phyloP scores from a whole-genome alignment of 2,329 filamentous ascomycete genomes.

The Uncinocarpus reesii region DNA sequence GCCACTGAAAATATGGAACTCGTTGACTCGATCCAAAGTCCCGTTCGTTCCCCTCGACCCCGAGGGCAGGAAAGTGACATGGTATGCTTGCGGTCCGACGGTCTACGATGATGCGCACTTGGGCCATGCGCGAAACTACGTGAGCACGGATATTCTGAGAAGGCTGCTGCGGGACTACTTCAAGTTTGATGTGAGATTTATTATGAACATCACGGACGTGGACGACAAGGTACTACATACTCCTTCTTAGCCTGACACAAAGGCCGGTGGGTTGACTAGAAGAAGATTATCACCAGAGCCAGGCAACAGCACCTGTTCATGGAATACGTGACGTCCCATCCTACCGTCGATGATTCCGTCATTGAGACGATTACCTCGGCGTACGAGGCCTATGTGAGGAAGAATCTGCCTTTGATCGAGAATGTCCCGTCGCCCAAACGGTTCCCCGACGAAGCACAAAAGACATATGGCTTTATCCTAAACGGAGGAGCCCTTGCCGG shows the following conservation, averaged over 20 bases:
- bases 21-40: slow-evolving; percentile 62
- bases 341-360: slow-evolving; percentile 37
- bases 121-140: slow-evolving; percentile 81
- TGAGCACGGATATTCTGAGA: slow-evolving; percentile 77
- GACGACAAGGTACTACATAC: slow-evolving; percentile 53
- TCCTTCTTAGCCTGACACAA: slow-evolving; percentile 1
- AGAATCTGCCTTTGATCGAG: slow-evolving; percentile 52
- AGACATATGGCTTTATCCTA: slow-evolving; percentile 46
- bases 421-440: slow-evolving; percentile 37
- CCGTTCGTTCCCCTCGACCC: slow-evolving; percentile 63
- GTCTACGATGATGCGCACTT: slow-evolving; percentile 73
- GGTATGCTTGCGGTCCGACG: slow-evolving; percentile 86
- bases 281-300: slow-evolving; percentile 52
- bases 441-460: slow-evolving; percentile 41
- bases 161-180: slow-evolving; percentile 77
- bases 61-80: slow-evolving; percentile 58
- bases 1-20: slow-evolving; percentile 69
- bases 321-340: slow-evolving; percentile 52
- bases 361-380: slow-evolving; percentile 42
- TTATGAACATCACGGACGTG: slow-evolving; percentile 87
- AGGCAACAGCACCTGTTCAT: slow-evolving; percentile 68
- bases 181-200: slow-evolving; percentile 69
- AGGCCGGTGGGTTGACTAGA: not conserved
- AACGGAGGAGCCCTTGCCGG: slow-evolving; percentile 46
- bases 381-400: slow-evolving; percentile 50